Evolutionary conservation across 352 stramenopile genomes (phyloP), one percentile per base, ranked within the genome.

Genomic region (Pythium chondricola): DNA sequence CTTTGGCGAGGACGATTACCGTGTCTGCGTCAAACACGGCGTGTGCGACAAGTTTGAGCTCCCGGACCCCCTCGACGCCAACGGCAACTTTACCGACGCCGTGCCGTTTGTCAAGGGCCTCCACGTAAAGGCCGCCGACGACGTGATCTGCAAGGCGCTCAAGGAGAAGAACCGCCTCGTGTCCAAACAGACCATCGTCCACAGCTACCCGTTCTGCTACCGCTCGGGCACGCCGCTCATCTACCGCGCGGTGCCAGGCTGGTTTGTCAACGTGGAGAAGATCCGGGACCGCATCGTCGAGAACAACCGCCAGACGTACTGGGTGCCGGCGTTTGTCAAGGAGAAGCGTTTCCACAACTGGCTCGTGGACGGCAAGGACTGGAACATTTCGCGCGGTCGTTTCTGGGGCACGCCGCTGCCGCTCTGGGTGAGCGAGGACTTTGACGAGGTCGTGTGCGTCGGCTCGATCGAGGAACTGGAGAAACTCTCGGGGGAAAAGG

Each of bases 271-370:
- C 57, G 96, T 99, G 10, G 96, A 98, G 63, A 85, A 92, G 54
- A 98, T 99, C 61, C 96, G 97, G 40, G 94, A 99, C 42, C 85
- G 94, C 35, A 91, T 94, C 52, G 83, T 88, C 65, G 91, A 84
- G 26, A 95, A 95, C 62, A 90, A 96, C 61, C 85, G 88, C 52
- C 56, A 77, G 43, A 93, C 82, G 26, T 71, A 88, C 65, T 93
- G 82, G 82, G 82, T 93, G 33, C 82, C 82, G 18, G 65, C 71
- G 52, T 91, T 90, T 40, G 97, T 99, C 26, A 97, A 99, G 73
- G 96, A 99, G 65, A 98, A 98, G 59, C 91, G 97, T 25, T 99
- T 99, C 71, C 97, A 99, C 78, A 99, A 99, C 71, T 99, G 97
- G 97, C 83, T 99, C 27, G 81, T 85, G 0, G 93, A 99, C 66